A percentile compares a stretch with the other conserved stretches of the same genome.
Conservation (phyloP, 495 filamentous ascomycete species). For the Penicillium canescens region DNA sequence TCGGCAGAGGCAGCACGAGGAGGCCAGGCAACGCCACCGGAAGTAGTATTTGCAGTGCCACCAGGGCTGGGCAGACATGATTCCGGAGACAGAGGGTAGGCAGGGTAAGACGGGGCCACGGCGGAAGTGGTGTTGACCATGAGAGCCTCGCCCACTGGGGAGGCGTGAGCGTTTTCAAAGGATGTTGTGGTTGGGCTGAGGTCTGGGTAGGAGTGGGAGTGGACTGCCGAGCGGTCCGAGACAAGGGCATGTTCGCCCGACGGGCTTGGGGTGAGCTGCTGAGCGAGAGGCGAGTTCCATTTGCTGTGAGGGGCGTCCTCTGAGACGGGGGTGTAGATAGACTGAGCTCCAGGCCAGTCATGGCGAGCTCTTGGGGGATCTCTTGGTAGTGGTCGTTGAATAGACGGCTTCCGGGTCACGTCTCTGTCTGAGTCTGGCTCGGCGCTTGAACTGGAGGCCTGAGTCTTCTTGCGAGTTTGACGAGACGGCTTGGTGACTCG, state of each 20-base stretch:
- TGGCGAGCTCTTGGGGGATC: conserved; percentile 6
- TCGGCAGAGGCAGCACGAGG: conserved; percentile 28
- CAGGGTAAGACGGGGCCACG: conserved; percentile 21
- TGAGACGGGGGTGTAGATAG: conserved; percentile 16
- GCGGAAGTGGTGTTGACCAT: conserved; percentile 25
- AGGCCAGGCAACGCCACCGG: conserved; percentile 19
- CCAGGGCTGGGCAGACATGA: conserved; percentile 27
- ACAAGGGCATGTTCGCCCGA: conserved; percentile 25
- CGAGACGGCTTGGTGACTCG: conserved; percentile 51
- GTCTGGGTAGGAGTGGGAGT: conserved; percentile 14
- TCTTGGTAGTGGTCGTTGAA: conserved; percentile 10
- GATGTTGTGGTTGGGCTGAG: conserved; percentile 24
- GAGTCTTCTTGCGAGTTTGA: conserved; percentile 45
- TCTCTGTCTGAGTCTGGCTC: conserved; percentile 32
- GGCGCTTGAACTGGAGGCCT: conserved; percentile 6
- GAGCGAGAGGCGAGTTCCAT: conserved; percentile 26
- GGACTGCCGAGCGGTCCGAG: conserved; percentile 18
- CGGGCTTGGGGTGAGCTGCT: conserved; percentile 29
- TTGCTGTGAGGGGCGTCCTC: conserved; percentile 17
- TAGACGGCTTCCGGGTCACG: conserved; percentile 21
- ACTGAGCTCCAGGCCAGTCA: conserved; percentile 14
- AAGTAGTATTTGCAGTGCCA: conserved; percentile 3
- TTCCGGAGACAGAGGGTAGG: conserved; percentile 29
- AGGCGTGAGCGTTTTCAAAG: conserved; percentile 34
- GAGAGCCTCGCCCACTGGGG: conserved; percentile 18